Conservation (phyloP, 2,329 filamentous ascomycete species). For the Cladosporium sp. region DNA sequence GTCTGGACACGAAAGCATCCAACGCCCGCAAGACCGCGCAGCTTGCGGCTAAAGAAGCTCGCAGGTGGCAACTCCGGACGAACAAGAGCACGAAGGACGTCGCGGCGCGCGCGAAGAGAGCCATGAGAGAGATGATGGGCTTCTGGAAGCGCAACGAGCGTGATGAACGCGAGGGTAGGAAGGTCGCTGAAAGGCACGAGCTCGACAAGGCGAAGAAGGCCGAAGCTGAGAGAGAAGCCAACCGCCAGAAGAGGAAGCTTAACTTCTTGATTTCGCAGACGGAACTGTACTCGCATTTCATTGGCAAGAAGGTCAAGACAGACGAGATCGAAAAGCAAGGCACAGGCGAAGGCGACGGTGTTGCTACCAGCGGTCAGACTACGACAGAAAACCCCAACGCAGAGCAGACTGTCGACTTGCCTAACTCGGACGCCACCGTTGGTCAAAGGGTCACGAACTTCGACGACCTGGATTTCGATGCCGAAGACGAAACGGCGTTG, state of each 20-base stretch:
- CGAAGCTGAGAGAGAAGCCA: constrained; percentile 94
- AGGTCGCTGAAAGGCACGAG: constrained; percentile 91
- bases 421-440: constrained; percentile 42
- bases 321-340: constrained; percentile 88
- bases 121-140: constrained; percentile 98
- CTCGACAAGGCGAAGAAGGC: constrained; percentile 94
- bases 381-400: constrained; percentile 33
- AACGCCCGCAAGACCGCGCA: constrained; percentile 97
- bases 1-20: constrained; percentile 79
- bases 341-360: constrained; percentile 61
- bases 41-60: constrained; percentile 91
- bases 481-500: constrained; percentile 78
- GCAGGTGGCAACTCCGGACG: constrained; percentile 92
- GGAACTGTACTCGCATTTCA: constrained; percentile 97
- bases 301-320: constrained; percentile 98
- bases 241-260: constrained; percentile 94
- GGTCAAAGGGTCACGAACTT: constrained; percentile 81
- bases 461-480: constrained; percentile 91
- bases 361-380: constrained; percentile 50
- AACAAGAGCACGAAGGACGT: constrained; percentile 99
- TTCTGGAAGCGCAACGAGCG: constrained; percentile 99
- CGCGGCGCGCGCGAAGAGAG: constrained; percentile 91
- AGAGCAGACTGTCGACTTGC: constrained; percentile 42
- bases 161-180: constrained; percentile 89
- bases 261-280: constrained; percentile 99